Evolutionary conservation across 371 early-diverging fungal species (phyloP).

Genomic region (Syncephalastrum monosporum): DNA sequence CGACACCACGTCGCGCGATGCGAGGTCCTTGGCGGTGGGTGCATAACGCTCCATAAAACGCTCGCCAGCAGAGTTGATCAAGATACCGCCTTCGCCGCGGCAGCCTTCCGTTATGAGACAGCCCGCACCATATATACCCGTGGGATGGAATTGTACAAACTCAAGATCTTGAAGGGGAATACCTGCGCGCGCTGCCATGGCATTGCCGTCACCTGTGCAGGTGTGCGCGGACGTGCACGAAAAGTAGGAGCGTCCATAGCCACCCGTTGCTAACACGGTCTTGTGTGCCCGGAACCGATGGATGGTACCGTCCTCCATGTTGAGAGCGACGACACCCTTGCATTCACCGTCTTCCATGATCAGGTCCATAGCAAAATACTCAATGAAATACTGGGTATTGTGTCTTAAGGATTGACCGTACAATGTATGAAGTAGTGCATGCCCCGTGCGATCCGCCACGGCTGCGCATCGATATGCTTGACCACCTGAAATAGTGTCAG

Average conservation of each 20-base stretch:
- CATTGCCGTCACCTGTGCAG: slow-evolving; percentile 98
- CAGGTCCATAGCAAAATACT: slow-evolving; percentile 97
- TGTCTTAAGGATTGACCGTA: slow-evolving; percentile 96
- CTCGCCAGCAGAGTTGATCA: slow-evolving; percentile 90
- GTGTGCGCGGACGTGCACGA: slow-evolving; percentile 98
- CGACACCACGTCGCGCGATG: slow-evolving; percentile 97
- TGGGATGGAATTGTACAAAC: slow-evolving; percentile 98
- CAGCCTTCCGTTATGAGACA: slow-evolving; percentile 98
- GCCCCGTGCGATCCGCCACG: slow-evolving; percentile 99
- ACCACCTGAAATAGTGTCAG: slow-evolving; percentile 60
- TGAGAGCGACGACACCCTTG: slow-evolving; percentile 93
- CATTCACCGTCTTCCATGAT: slow-evolving; percentile 98
- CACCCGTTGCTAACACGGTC: slow-evolving; percentile 97
- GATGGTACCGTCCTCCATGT: slow-evolving; percentile 97
- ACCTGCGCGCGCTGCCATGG: slow-evolving; percentile 91
- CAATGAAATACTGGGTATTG: slow-evolving; percentile 96
- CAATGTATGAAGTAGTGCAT: slow-evolving; percentile 94
- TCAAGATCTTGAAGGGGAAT: slow-evolving; percentile 95
- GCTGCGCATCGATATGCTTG: slow-evolving; percentile 98
- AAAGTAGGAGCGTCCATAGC: slow-evolving; percentile 98
- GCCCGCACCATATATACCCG: slow-evolving; percentile 97
- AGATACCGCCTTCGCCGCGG: slow-evolving; percentile 96
- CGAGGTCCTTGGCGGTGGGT: slow-evolving; percentile 97
- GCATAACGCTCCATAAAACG: slow-evolving; percentile 99
- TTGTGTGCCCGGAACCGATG: slow-evolving; percentile 98